phyloP scores from a whole-genome alignment of 352 stramenopile species.

The Albugo candida region DNA sequence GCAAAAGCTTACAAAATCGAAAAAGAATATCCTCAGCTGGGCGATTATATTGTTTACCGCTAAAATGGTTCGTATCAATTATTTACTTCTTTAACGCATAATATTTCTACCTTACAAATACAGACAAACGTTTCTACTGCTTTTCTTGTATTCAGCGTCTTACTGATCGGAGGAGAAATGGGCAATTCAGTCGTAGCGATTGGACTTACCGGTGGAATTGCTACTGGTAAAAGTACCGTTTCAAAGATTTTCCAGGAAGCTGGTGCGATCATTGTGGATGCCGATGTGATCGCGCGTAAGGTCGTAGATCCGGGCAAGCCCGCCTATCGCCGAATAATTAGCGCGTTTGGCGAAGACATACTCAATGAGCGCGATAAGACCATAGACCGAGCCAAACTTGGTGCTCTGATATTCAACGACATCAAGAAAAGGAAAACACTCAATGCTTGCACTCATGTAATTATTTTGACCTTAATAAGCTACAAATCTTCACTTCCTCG shows the following conservation, averaged over 20 bases:
- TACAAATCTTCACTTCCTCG: neutral
- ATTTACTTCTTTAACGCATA: too few relatives aligned
- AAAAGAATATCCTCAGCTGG: too few relatives aligned
- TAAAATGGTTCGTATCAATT: too few relatives aligned
- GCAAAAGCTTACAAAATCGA: too few relatives aligned
- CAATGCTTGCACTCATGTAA: constrained; percentile 59
- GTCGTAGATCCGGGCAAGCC: constrained; percentile 53
- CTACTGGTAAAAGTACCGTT: constrained; percentile 71
- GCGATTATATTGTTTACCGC: too few relatives aligned
- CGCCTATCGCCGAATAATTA: constrained; percentile 62
- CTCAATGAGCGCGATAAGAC: constrained; percentile 55
- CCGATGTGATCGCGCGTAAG: constrained; percentile 54
- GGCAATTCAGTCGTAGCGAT: constrained; percentile 46
- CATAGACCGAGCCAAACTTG: constrained; percentile 68
- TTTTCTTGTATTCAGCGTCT: neutral
- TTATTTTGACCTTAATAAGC: neutral
- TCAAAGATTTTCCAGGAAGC: constrained; percentile 29
- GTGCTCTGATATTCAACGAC: constrained; percentile 69
- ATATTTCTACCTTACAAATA: too few relatives aligned
- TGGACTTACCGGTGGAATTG: constrained; percentile 66
- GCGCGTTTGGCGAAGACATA: constrained; percentile 39
- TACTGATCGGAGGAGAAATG: constrained; percentile 20
- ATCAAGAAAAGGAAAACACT: constrained; percentile 43
- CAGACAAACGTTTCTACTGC: too few relatives aligned
- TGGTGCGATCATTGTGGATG: constrained; percentile 62